A percentile compares a stretch with the other conserved stretches of the same genome.
phyloP scores from a whole-genome alignment of 2,329 filamentous ascomycete species.

The Alternaria hordeiaustralica region DNA sequence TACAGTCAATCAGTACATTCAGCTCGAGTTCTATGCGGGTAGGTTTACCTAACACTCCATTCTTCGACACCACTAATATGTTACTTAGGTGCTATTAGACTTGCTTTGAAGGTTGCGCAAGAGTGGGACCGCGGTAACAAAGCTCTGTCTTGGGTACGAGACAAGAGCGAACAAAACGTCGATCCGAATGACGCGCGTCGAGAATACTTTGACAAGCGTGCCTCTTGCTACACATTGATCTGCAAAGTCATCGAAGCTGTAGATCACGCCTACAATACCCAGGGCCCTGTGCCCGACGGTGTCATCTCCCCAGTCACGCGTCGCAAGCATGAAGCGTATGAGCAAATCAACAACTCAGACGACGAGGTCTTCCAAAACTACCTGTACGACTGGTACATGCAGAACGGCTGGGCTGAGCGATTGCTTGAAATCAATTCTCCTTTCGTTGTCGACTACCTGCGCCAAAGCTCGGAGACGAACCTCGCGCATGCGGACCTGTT shows the following conservation, averaged over 20 bases:
- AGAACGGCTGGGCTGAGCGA: conserved; percentile 82
- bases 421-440: conserved; percentile 84
- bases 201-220: conserved; percentile 72
- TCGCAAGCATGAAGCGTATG: conserved; percentile 86
- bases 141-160: conserved; percentile 85
- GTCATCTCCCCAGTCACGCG: conserved; percentile 76
- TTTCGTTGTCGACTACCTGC: conserved; percentile 85
- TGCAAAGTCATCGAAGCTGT: conserved; percentile 80
- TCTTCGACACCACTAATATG: conserved; percentile 5
- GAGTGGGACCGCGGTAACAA: conserved; percentile 87
- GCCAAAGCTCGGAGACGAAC: conserved; percentile 74
- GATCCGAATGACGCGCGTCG: conserved; percentile 72
- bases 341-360: conserved; percentile 83
- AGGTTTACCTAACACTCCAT: conserved; percentile 1
- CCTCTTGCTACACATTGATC: conserved; percentile 84
- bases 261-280: conserved; percentile 71
- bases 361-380: conserved; percentile 96
- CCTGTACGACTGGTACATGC: conserved; percentile 97
- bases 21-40: conserved; percentile 85
- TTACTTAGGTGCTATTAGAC: conserved; percentile 74
- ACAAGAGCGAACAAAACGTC: conserved; percentile 75
- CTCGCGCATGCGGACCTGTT: conserved; percentile 85
- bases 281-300: conserved; percentile 79
- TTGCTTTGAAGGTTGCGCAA: conserved; percentile 81
- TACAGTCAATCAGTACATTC: conserved; percentile 79